Percentiles rank a stretch among this genome's conserved stretches.
Evolutionary conservation across 257 asterid species (phyloP).

Genomic region (Datura wrightii): DNA sequence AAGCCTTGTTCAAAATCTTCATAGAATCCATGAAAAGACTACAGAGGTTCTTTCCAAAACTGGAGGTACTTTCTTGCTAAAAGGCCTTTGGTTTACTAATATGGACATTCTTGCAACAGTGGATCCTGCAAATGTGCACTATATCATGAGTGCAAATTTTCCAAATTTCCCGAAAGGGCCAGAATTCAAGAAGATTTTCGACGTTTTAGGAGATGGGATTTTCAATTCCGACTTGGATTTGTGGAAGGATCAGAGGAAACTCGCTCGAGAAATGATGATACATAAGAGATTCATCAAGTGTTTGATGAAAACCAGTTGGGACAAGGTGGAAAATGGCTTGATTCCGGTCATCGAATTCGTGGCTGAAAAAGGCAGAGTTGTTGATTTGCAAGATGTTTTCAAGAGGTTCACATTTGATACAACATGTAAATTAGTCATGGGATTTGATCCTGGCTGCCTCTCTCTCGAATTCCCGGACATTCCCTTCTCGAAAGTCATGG

Average conservation of each 20-base stretch:
- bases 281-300: conserved; percentile 46
- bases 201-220: conserved; percentile 58
- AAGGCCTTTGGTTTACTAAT: conserved; percentile 54
- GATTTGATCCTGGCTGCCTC: conserved; percentile 57
- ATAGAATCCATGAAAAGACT: conserved; percentile 44
- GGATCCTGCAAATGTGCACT: conserved; percentile 56
- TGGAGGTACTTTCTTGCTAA: conserved; percentile 47
- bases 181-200: conserved; percentile 53
- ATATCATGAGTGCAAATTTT: conserved; percentile 54
- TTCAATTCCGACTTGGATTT: conserved; percentile 53
- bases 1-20: conserved; percentile 35
- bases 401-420: conserved; percentile 59
- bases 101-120: conserved; percentile 55
- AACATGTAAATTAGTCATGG: conserved; percentile 47
- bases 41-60: conserved; percentile 34
- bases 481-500: conserved; percentile 60
- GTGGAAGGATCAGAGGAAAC: conserved; percentile 52
- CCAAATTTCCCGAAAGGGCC: conserved; percentile 58
- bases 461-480: conserved; percentile 43
- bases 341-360: conserved; percentile 48
- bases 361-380: background rate
- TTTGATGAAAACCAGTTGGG: conserved; percentile 38
- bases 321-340: conserved; percentile 48
- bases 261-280: conserved; percentile 41
- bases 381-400: conserved; percentile 59